phyloP scores from a whole-genome alignment of 2,329 filamentous ascomycete species.

The Fusarium verrucosum region DNA sequence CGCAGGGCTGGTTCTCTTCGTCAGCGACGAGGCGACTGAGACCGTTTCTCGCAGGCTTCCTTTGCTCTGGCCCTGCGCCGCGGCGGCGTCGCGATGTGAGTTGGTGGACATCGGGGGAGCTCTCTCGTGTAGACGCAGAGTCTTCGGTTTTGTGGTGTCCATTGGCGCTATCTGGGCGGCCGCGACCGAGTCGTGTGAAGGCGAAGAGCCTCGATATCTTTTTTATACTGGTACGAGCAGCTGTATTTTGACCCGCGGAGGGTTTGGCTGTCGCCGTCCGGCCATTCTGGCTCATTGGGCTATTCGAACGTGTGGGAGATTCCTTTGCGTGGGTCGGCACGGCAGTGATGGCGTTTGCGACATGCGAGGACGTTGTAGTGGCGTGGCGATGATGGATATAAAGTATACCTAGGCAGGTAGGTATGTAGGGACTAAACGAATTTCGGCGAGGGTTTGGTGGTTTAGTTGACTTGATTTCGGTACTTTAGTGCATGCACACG shows the following conservation, averaged over 20 bases:
- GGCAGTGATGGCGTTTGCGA: conserved; percentile 31
- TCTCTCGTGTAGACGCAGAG: conserved; percentile 37
- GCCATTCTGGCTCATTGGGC: conserved; percentile 43
- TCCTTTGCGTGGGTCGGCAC: conserved; percentile 31
- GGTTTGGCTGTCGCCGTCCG: conserved; percentile 39
- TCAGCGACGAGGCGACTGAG: conserved; percentile 45
- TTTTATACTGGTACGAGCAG: conserved; percentile 45
- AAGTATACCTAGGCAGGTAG: too few species aligned
- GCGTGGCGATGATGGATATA: not conserved
- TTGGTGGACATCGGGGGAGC: conserved; percentile 49
- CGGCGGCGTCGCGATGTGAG: conserved; percentile 45
- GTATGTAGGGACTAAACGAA: too few species aligned
- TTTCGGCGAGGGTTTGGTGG: conserved; percentile 12
- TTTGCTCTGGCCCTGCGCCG: conserved; percentile 32
- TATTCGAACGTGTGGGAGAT: conserved; percentile 5
- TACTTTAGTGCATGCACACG: conserved; percentile 23
- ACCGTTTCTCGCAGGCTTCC: conserved; percentile 43
- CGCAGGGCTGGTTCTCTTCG: conserved; percentile 44
- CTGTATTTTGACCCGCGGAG: conserved; percentile 28
- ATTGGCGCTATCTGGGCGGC: conserved; percentile 36
- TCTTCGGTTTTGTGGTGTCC: conserved; percentile 35
- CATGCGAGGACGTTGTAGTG: conserved; percentile 18
- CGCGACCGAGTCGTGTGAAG: conserved; percentile 46
- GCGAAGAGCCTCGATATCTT: conserved; percentile 51
- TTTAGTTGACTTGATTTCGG: conserved; percentile 17